phyloP scores from a whole-genome alignment of 495 filamentous ascomycete species.

The Penicillium steckii region DNA sequence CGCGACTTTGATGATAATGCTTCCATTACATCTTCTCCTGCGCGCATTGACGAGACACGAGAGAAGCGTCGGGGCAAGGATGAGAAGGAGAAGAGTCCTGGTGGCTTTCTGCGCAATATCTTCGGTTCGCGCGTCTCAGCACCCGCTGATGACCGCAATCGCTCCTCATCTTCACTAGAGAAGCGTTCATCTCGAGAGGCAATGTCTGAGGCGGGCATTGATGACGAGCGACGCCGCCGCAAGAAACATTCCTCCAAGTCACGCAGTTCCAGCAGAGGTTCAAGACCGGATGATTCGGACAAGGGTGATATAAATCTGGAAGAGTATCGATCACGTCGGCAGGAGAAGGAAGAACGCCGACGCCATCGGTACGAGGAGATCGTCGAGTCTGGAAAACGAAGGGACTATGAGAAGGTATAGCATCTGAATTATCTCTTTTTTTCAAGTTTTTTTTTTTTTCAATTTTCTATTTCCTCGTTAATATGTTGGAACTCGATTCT shows the following conservation, averaged over 20 bases:
- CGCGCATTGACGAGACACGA: constrained; percentile 25
- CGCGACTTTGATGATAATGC: constrained; percentile 31
- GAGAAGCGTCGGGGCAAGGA: constrained; percentile 31
- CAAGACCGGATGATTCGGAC: constrained; percentile 25
- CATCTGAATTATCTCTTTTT: constrained; percentile 35
- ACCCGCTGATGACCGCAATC: constrained; percentile 27
- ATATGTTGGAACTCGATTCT: constrained; percentile 22
- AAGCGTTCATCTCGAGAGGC: constrained; percentile 37
- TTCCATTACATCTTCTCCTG: constrained; percentile 37
- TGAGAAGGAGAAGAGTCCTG: constrained; percentile 33
- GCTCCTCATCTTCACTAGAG: constrained; percentile 34
- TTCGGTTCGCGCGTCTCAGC: constrained; percentile 40
- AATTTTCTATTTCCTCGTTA: constrained; percentile 15
- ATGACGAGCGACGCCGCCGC: constrained; percentile 41
- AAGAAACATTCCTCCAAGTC: constrained; percentile 42
- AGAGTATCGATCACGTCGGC: constrained; percentile 36
- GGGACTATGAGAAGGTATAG: constrained; percentile 49
- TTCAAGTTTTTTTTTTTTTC: constrained; percentile 33
- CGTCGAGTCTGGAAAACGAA: constrained; percentile 31
- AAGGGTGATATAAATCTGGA: constrained; percentile 34
- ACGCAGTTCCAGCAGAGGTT: constrained; percentile 35
- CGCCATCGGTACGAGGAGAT: constrained; percentile 40
- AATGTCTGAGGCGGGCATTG: constrained; percentile 38
- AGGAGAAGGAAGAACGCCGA: constrained; percentile 40
- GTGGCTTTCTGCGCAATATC: constrained; percentile 36